These are phyloP conservation scores for Phytophthora sp. DNA, from an alignment of 352 stramenopile genomes.

Conservation along the genomic window DNA sequence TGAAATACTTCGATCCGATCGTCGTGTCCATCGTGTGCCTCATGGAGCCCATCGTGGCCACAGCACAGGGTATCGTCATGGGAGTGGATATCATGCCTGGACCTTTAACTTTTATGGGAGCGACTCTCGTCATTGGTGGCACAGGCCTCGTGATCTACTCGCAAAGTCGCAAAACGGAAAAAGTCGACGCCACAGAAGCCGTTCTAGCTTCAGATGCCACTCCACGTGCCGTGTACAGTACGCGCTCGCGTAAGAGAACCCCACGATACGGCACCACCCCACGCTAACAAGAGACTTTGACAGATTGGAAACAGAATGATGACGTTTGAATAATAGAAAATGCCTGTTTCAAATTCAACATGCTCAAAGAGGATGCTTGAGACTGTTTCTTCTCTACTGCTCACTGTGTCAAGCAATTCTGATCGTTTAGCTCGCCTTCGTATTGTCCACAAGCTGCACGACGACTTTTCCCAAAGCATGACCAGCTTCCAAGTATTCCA, in stretches of 20 bases:
- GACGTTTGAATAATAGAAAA: conserved; percentile 24
- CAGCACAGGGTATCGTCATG: conserved; percentile 71
- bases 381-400: neutral
- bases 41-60: conserved; percentile 88
- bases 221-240: conserved; percentile 66
- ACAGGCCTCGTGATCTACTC: conserved; percentile 82
- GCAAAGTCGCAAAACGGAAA: conserved; percentile 79
- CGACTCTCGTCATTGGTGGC: conserved; percentile 75
- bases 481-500: conserved; percentile 71
- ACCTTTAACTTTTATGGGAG: conserved; percentile 70
- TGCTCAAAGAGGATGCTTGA: neutral
- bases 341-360: conserved; percentile 3
- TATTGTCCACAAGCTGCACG: conserved; percentile 52
- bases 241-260: conserved; percentile 54
- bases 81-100: conserved; percentile 82
- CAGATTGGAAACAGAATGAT: neutral
- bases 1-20: conserved; percentile 94
- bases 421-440: conserved; percentile 15
- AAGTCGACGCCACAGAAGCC: conserved; percentile 79
- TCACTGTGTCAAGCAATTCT: neutral
- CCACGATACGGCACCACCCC: conserved; percentile 57
- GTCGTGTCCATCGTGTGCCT: conserved; percentile 89
- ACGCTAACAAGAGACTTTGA: conserved; percentile 11
- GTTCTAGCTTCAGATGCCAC: conserved; percentile 65
- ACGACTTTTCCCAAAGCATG: conserved; percentile 74